Conservation (phyloP, 2,329 filamentous ascomycete species). For the Aspergillus ibericus region DNA sequence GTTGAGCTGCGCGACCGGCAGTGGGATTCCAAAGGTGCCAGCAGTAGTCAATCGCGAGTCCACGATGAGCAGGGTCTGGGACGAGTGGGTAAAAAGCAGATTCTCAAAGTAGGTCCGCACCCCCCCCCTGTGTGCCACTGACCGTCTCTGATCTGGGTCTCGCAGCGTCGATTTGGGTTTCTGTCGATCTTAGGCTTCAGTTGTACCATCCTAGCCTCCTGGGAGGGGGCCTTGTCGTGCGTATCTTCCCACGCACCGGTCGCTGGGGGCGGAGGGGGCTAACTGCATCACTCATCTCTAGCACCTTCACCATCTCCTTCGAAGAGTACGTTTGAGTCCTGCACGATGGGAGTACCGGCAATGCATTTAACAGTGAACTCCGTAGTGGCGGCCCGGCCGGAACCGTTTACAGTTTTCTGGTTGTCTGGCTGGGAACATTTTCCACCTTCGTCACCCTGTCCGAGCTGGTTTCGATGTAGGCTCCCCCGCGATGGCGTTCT, state of each 20-base stretch:
- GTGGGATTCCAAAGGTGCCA: neutral
- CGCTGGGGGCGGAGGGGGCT: no score
- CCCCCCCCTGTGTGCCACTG: neutral
- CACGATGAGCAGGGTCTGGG: slow-evolving; percentile 1
- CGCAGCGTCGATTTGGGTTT: slow-evolving; percentile 2
- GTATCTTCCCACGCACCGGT: no score
- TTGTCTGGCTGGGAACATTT: neutral
- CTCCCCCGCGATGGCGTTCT: no score
- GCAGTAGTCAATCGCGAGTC: neutral
- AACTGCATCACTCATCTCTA: neutral
- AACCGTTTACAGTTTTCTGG: slow-evolving; percentile 2
- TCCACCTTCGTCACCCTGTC: slow-evolving; percentile 3
- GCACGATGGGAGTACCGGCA: no score
- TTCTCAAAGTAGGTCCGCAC: slow-evolving; percentile 1
- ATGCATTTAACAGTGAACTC: neutral
- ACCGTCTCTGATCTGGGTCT: neutral
- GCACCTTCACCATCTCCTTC: neutral
- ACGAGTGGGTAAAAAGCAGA: slow-evolving; percentile 3
- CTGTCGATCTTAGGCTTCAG: neutral
- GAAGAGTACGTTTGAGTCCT: neutral
- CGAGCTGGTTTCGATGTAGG: slow-evolving; percentile 3
- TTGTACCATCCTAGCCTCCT: slow-evolving; percentile 1
- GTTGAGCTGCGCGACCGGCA: neutral
- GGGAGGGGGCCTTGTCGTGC: slow-evolving; percentile 1
- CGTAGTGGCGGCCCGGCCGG: slow-evolving; percentile 2